Evolutionary conservation across 305 asterid species (phyloP), one percentile per base, ranked within the genome.

Genomic region (Solanum chacoense): DNA sequence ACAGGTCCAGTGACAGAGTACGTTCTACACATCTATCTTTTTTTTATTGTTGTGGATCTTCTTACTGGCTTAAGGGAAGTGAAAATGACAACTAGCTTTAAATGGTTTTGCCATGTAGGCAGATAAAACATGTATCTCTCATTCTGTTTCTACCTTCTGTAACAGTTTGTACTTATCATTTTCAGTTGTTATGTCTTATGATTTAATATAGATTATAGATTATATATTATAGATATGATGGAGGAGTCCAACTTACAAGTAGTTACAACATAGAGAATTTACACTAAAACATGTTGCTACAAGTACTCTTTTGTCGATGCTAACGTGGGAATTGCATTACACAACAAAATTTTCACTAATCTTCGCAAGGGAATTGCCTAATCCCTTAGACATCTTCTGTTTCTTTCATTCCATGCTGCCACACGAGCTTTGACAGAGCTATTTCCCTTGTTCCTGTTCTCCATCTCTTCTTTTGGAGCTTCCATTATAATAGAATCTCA

Each of bases 1-100:
- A 37, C 90, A 84, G 95, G 95, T 89, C 96, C 99, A 75, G 42
- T 88, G 36, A 71, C 92, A 79, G 92, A 91, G 99, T 97, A 96
- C 59, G 99, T 94, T 92, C 86, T 90, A 83, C 88, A 69, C 18
- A 79, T 34, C 89, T 50, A 35, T 40, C 37, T 26, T 63, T 26
- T 76, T 73, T 83, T 81, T 36, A 37, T 67, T 85, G 18, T 65
- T 55, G 28, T 88, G 75, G 65, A 85, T 85, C 90, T 26, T 77
- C 89, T 67, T 79, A 22, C 72, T 69, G 63, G 20, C 36, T 85
- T 81, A 84, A 85, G 84, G 80, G 79, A 88, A 85, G 88, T 45
- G 78, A 63, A 88, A 38, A 28, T 76, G 77, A 28, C 50, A 65
- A 76, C 18, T 83, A 18, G 20, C 87, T 50, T 29, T 84, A 55